These are phyloP conservation scores for Aureobasidium mangrovei DNA, from an alignment of 2,329 filamentous ascomycete species.

Conservation along the genomic window DNA sequence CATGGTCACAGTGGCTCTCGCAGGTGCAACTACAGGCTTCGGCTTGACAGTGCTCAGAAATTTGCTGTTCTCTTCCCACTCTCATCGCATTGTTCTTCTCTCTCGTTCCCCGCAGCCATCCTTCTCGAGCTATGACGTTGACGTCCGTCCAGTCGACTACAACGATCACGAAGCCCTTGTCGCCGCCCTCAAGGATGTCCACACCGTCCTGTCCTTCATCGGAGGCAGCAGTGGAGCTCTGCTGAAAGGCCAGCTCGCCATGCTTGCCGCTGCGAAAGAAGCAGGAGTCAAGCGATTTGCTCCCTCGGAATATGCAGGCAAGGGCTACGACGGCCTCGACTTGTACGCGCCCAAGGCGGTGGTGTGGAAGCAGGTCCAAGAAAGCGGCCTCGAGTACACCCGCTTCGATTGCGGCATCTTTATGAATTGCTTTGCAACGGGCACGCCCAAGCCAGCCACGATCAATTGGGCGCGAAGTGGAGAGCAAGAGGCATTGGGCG, in stretches of 20 bases:
- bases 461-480: slow-evolving; percentile 15
- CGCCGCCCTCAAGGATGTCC: slow-evolving; percentile 20
- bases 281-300: slow-evolving; percentile 53
- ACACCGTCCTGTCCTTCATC: slow-evolving; percentile 26
- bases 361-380: slow-evolving; percentile 20
- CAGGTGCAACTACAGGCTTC: slow-evolving; percentile 24
- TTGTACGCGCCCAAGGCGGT: slow-evolving; percentile 20
- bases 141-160: slow-evolving; percentile 24
- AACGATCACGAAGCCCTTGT: slow-evolving; percentile 19
- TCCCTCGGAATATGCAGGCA: slow-evolving; percentile 46
- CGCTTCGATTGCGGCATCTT: slow-evolving; percentile 24
- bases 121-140: slow-evolving; percentile 17
- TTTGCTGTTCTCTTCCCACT: slow-evolving; percentile 7
- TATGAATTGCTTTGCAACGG: slow-evolving; percentile 23
- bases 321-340: slow-evolving; percentile 21
- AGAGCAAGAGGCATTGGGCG: slow-evolving; percentile 25
- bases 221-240: slow-evolving; percentile 17
- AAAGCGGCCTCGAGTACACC: slow-evolving; percentile 22
- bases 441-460: slow-evolving; percentile 23
- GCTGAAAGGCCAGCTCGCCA: slow-evolving; percentile 34
- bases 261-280: slow-evolving; percentile 49
- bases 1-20: slow-evolving; percentile 24
- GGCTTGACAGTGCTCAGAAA: slow-evolving; percentile 22
- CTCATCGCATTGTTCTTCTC: slow-evolving; percentile 23
- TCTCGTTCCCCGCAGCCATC: slow-evolving; percentile 22